Conservation (phyloP, 306 rosid genomes). For the Cicer pinnatifidum region DNA sequence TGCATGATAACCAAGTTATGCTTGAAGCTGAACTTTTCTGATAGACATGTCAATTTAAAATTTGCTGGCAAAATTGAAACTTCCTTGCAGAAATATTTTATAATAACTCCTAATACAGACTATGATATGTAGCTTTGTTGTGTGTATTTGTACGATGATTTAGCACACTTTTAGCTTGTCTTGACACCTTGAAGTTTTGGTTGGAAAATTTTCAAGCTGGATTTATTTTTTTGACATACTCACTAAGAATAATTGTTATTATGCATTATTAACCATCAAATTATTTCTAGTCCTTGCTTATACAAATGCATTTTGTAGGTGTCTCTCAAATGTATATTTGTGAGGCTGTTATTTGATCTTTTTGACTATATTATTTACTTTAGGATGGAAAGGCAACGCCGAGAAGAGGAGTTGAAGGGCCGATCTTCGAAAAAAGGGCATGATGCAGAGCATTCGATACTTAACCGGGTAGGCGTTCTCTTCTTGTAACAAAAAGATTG, state of each 20-base stretch:
- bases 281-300: constrained; percentile 19
- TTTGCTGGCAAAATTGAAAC: not conserved
- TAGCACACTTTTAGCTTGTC: constrained; percentile 25
- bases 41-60: not conserved
- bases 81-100: not conserved
- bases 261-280: constrained; percentile 18
- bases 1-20: not conserved
- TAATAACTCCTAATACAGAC: not conserved
- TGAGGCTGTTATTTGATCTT: not conserved
- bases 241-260: not conserved
- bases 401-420: constrained; percentile 87
- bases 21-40: not conserved
- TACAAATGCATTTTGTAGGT: not conserved
- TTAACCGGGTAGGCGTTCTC: constrained; percentile 71
- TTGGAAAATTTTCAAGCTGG: constrained; percentile 3
- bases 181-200: not conserved
- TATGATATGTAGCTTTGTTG: not conserved
- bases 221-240: constrained; percentile 20
- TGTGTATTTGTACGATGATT: not conserved
- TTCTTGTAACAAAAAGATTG: not conserved
- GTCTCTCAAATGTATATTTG: constrained; percentile 14
- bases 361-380: constrained; percentile 30
- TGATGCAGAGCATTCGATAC: constrained; percentile 73
- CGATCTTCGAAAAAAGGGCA: constrained; percentile 81
- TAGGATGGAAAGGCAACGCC: constrained; percentile 98